Conservation (phyloP, 441 rosid species). For the Gossypium schwendimanii region DNA sequence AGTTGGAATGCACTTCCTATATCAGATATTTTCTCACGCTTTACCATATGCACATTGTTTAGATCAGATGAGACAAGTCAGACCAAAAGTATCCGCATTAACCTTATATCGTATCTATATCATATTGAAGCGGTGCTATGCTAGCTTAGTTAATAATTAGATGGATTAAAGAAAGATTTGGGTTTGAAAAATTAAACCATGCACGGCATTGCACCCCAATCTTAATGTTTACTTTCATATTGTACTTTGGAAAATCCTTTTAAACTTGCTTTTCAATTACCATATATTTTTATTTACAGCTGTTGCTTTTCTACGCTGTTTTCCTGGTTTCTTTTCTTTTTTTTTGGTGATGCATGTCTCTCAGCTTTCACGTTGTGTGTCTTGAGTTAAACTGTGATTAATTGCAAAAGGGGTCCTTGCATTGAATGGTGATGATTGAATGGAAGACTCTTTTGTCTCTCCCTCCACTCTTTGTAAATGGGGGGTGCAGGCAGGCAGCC, state of each 20-base stretch:
- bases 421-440: constrained; percentile 23
- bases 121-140: too few relatives aligned
- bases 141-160: too few relatives aligned
- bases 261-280: not conserved
- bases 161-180: not conserved
- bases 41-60: too few relatives aligned
- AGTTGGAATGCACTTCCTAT: constrained; percentile 23
- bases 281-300: constrained; percentile 5
- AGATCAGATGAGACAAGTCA: too few relatives aligned
- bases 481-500: constrained; percentile 20
- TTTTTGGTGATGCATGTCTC: not conserved
- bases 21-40: too few relatives aligned
- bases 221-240: not conserved
- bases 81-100: too few relatives aligned
- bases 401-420: not conserved
- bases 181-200: not conserved
- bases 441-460: constrained; percentile 35
- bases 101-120: too few relatives aligned
- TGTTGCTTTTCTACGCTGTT: constrained; percentile 2
- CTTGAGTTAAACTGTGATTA: not conserved
- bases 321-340: not conserved
- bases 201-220: not conserved
- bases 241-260: not conserved
- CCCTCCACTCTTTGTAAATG: constrained; percentile 22
- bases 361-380: not conserved